Conservation (phyloP, 805 yeast species). For the Wickerhamomyces alni region DNA sequence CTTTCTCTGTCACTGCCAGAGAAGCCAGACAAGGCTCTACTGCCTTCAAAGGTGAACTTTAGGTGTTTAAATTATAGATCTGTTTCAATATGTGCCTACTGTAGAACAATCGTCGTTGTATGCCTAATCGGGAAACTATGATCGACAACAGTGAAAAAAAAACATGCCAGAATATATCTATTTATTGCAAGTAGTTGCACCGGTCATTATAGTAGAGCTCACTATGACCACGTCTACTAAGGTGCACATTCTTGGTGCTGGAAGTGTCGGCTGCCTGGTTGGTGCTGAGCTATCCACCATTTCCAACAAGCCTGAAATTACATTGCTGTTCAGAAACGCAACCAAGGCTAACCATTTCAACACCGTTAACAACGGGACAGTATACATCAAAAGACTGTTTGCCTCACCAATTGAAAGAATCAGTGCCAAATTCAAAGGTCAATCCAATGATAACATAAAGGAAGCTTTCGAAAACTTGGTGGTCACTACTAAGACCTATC, state of each 20-base stretch:
- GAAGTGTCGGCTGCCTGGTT: conserved; percentile 24
- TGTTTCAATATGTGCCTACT: background rate
- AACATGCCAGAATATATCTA: too few species aligned
- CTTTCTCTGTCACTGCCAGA: conserved; percentile 53
- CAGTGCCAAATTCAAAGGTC: conserved; percentile 4
- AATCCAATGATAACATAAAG: conserved; percentile 12
- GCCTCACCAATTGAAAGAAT: conserved; percentile 8
- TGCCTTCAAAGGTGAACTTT: conserved; percentile 48
- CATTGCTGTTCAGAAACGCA: conserved; percentile 18
- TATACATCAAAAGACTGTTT: conserved; percentile 18
- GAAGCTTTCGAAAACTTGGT: conserved; percentile 49
- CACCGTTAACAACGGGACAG: conserved; percentile 9
- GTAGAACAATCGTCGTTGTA: too few species aligned
- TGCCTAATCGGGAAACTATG: too few species aligned
- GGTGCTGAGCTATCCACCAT: conserved; percentile 19
- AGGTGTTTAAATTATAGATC: background rate
- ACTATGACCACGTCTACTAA: background rate
- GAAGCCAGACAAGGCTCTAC: conserved; percentile 55
- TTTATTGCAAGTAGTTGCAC: too few species aligned
- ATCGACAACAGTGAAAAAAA: too few species aligned
- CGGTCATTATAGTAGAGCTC: background rate
- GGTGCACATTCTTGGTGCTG: conserved; percentile 21
- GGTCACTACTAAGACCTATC: conserved; percentile 76
- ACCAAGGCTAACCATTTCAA: conserved; percentile 14
- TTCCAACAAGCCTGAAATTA: conserved; percentile 12